Conservation (phyloP, 2,329 filamentous ascomycete genomes). For the Claviceps spartinae region DNA sequence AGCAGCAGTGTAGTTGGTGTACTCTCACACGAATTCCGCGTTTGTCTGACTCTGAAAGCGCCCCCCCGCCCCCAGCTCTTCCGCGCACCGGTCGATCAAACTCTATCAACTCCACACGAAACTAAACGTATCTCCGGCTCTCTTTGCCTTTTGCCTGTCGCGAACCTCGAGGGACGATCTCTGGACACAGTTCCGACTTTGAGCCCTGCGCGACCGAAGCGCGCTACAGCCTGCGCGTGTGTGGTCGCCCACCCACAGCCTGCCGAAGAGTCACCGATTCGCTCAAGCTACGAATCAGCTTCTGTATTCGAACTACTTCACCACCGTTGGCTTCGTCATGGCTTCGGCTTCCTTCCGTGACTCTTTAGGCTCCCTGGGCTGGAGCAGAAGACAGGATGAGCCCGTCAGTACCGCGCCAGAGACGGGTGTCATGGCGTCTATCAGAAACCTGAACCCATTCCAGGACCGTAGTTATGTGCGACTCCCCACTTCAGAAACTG, state of each 20-base stretch:
- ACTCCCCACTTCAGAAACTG: conserved; percentile 66
- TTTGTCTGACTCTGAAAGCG: background rate
- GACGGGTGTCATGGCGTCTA: conserved; percentile 62
- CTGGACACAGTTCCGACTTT: background rate
- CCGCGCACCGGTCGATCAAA: background rate
- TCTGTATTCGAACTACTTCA: background rate
- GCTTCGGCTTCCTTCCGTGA: conserved; percentile 82
- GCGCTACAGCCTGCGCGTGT: background rate
- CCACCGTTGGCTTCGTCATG: conserved; percentile 37
- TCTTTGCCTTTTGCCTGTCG: background rate
- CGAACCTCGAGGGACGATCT: conserved; percentile 3
- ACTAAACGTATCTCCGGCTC: background rate
- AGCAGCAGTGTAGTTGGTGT: background rate
- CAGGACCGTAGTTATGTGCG: conserved; percentile 75
- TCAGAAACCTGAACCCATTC: conserved; percentile 83
- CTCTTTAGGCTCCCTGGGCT: conserved; percentile 87
- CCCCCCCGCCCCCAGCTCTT: background rate
- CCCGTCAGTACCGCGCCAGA: conserved; percentile 58
- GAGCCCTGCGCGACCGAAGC: background rate
- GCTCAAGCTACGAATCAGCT: background rate
- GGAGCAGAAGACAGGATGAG: conserved; percentile 76
- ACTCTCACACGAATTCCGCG: background rate
- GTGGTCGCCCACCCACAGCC: conserved; percentile 1
- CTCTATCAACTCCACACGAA: background rate
- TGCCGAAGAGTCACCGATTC: background rate